Evolutionary conservation across 176 grass and related monocot species (phyloP), one percentile per base, ranked within the genome.

Genomic region (Elaeis guineensis): DNA sequence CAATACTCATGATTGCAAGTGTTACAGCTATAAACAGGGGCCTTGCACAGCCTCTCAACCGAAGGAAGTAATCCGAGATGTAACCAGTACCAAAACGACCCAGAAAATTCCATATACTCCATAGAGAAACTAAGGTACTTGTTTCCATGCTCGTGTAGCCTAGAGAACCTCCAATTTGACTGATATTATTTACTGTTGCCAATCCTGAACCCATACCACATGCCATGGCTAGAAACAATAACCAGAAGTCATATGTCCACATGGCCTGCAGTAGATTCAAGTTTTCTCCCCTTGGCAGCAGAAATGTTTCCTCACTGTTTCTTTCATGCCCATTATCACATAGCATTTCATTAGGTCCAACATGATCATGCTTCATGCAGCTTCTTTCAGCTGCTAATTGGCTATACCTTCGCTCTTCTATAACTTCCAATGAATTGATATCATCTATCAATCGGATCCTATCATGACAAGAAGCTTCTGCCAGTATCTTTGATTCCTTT

Each of bases 51-150:
- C 80, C 80, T 55, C 59, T 64, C 16, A 7, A 26, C 18, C 55
- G 69, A 15, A 91, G 82, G 60, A 83, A 83, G 61, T 83, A 71
- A 21, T 86, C 83, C 0, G 79, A 86, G 19, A 80, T 22, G 69
- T 75, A 75, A 66, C 83, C 88, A 9, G 79, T 77, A 2, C 79
- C 77, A 14, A 86, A 86, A 50, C 83, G 74, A 15, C 87, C 87
- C 0, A 84, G 67, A 58, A 91, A 91, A 71, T 83, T 91, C 87
- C 79, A 91, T 32, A 91, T 86, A 59, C 77, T 86, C 83, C 83
- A 91, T 3, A 91, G 58, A 3, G 83, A 91, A 19, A 91, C 75
- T 16, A 86, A 75, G 0, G 83, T 91, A 65, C 66, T 69, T 3
- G 83, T 91, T 62, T 80, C 83, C 50, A 64, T 66, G 63, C 3